phyloP scores from a whole-genome alignment of 2,329 filamentous ascomycete genomes.

The Trichoderma oligosporum region DNA sequence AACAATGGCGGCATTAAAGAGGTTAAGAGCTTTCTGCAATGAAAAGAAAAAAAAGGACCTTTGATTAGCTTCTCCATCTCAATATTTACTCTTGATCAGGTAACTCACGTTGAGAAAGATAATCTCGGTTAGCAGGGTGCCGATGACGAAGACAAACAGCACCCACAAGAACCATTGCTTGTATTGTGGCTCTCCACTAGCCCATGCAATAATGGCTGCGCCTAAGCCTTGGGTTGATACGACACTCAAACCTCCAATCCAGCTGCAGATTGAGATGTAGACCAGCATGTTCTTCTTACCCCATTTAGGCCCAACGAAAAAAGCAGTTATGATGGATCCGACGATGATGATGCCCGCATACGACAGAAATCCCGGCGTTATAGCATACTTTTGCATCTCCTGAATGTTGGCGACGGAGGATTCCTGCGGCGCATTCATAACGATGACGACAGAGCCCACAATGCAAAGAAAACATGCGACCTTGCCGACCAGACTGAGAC shows the following conservation, averaged over 20 bases:
- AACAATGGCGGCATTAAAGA: slow-evolving; percentile 95
- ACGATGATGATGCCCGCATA: slow-evolving; percentile 82
- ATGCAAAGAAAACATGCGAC: slow-evolving; percentile 95
- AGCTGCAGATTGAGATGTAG: slow-evolving; percentile 92
- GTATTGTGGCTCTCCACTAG: slow-evolving; percentile 77
- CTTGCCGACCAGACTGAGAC: slow-evolving; percentile 92
- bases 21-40: slow-evolving; percentile 87
- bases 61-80: not conserved
- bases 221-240: slow-evolving; percentile 92
- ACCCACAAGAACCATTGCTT: slow-evolving; percentile 98
- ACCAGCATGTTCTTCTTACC: slow-evolving; percentile 98
- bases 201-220: slow-evolving; percentile 84
- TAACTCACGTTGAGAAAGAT: slow-evolving; percentile 86
- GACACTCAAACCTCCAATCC: slow-evolving; percentile 90
- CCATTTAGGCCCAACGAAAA: slow-evolving; percentile 81
- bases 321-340: slow-evolving; percentile 65
- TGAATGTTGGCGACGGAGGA: slow-evolving; percentile 84
- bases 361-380: slow-evolving; percentile 78
- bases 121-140: slow-evolving; percentile 88
- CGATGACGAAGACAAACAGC: slow-evolving; percentile 81
- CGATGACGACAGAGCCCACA: slow-evolving; percentile 87
- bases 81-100: not conserved
- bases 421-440: slow-evolving; percentile 84
- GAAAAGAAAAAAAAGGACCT: no score
- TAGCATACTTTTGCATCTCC: slow-evolving; percentile 84